phyloP scores from a whole-genome alignment of 176 grass and related monocot species.

The Oryza punctata region DNA sequence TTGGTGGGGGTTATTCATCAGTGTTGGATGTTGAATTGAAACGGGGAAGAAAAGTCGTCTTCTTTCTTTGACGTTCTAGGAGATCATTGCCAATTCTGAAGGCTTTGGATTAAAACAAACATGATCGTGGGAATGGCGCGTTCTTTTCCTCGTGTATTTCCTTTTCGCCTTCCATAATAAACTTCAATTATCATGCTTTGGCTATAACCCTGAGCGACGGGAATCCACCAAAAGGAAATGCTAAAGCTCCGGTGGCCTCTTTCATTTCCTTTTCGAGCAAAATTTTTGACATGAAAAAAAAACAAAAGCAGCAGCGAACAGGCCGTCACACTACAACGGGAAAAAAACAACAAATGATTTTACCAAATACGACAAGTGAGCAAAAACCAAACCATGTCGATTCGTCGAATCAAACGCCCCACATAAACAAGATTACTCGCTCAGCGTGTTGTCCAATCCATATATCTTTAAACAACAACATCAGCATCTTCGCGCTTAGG shows the following conservation, averaged over 20 bases:
- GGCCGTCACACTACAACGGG: neutral
- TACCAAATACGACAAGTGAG: neutral
- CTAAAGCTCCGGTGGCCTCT: neutral
- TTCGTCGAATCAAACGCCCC: constrained; percentile 11
- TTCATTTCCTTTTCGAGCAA: constrained; percentile 30
- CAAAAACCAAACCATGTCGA: neutral
- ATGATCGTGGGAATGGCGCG: neutral
- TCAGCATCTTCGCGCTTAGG: neutral
- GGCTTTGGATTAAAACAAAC: neutral
- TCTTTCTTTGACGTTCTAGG: neutral
- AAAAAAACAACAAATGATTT: neutral
- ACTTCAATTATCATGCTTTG: neutral
- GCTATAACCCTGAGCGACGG: neutral
- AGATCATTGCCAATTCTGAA: neutral
- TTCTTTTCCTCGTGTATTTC: neutral
- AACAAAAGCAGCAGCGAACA: neutral
- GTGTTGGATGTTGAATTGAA: constrained; percentile 2
- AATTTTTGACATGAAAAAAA: constrained; percentile 15
- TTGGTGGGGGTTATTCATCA: neutral
- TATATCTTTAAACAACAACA: neutral
- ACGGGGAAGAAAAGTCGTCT: neutral
- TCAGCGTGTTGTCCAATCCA: constrained; percentile 17
- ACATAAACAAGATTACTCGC: constrained; percentile 11
- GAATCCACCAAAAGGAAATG: neutral
- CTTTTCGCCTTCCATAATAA: neutral